Evolutionary conservation across 805 yeast genomes (phyloP).

Genomic region (Candida succiphila): DNA sequence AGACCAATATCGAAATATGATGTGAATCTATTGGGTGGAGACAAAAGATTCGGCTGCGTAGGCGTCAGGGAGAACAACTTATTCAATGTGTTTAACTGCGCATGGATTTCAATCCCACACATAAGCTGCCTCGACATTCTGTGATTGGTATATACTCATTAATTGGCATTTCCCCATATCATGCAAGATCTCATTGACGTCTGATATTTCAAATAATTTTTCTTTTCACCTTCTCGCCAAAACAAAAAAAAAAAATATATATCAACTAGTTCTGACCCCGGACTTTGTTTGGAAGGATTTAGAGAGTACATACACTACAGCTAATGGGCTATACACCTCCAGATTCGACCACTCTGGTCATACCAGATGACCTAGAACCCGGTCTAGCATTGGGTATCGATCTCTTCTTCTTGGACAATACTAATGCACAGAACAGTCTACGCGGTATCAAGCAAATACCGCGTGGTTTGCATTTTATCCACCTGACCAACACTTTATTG

Average conservation of each 20-base stretch:
- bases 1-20: constrained; percentile 77
- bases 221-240: too few relatives aligned
- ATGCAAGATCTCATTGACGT: too few relatives aligned
- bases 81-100: constrained; percentile 65
- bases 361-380: too few relatives aligned
- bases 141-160: not conserved
- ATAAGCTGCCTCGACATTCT: constrained; percentile 28
- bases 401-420: constrained; percentile 9
- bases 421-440: constrained; percentile 2
- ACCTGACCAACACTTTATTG: constrained; percentile 29
- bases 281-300: too few relatives aligned
- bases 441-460: constrained; percentile 44
- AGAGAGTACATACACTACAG: not conserved
- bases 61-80: constrained; percentile 70
- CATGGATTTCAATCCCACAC: constrained; percentile 90
- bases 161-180: not conserved
- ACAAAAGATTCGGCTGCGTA: constrained; percentile 30
- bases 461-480: constrained; percentile 44
- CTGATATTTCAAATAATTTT: too few relatives aligned
- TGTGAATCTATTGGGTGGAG: constrained; percentile 54
- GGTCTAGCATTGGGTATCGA: too few relatives aligned
- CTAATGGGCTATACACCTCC: not conserved
- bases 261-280: too few relatives aligned
- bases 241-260: too few relatives aligned
- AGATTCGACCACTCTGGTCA: too few relatives aligned